These are phyloP conservation scores for Eucalyptus paniculata DNA, from an alignment of 345 rosid species.

Conservation along the genomic window DNA sequence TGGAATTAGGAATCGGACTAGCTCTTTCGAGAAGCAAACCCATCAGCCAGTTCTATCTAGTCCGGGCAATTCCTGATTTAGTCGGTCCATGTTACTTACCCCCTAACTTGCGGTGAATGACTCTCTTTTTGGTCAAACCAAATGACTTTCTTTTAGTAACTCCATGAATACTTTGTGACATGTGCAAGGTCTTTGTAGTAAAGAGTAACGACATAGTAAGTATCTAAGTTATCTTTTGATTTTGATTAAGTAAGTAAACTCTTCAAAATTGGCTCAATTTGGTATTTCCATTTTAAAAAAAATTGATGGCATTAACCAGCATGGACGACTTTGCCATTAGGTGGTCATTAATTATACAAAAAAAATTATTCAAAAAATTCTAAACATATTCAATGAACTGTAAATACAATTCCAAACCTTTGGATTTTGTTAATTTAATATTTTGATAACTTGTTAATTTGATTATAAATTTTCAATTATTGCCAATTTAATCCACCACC, in stretches of 20 bases:
- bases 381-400: accelerated
- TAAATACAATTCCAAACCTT: no score
- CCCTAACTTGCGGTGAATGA: accelerated
- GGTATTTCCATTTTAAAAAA: background rate
- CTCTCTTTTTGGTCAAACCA: no score
- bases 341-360: background rate
- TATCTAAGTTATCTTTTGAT: background rate
- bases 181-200: background rate
- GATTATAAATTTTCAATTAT: no score
- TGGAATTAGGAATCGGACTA: no score
- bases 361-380: no score
- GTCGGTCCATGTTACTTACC: no score
- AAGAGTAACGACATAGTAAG: no score
- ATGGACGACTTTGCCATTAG: background rate
- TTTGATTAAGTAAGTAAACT: background rate
- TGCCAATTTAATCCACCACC: background rate
- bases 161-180: background rate
- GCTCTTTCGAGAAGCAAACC: no score
- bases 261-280: background rate
- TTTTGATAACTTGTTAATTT: background rate
- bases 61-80: accelerated
- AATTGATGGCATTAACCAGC: background rate
- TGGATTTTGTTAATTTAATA: no score
- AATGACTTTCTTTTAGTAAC: background rate
- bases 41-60: accelerated